Evolutionary conservation across 371 early-diverging fungal genomes (phyloP).

Genomic region (Nematocida ironsii): DNA sequence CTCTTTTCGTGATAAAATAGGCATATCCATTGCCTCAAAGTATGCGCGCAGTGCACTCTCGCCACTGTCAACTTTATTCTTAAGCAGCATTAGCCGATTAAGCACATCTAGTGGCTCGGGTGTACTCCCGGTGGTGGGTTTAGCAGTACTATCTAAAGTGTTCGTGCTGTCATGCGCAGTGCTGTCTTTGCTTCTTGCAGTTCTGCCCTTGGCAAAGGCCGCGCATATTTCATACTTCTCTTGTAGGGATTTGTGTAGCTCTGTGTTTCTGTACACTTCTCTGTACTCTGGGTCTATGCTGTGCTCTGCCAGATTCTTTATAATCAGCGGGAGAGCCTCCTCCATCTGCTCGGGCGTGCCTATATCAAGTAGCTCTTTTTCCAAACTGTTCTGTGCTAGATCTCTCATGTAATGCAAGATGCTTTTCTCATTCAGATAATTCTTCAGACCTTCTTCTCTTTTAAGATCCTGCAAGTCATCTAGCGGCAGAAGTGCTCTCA

Average conservation of each 20-base stretch:
- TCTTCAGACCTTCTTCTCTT: conserved; percentile 15
- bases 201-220: background rate
- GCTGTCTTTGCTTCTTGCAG: background rate
- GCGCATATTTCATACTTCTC: conserved; percentile 17
- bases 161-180: background rate
- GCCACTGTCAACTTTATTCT: conserved; percentile 7
- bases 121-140: background rate
- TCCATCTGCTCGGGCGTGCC: background rate
- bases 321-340: background rate
- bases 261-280: conserved; percentile 17
- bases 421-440: conserved; percentile 1
- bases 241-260: conserved; percentile 2
- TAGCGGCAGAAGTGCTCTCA: conserved; percentile 12
- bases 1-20: conserved; percentile 34
- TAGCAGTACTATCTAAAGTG: background rate
- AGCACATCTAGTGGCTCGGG: background rate
- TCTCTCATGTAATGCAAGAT: background rate
- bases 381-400: background rate
- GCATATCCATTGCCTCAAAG: conserved; percentile 54
- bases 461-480: conserved; percentile 15
- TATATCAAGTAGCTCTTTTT: conserved; percentile 22
- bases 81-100: background rate
- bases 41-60: conserved; percentile 31
- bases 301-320: conserved; percentile 5
- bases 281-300: conserved; percentile 15